These are phyloP conservation scores for Ormosia semicastrata DNA, from an alignment of 306 rosid genomes.

Conservation along the genomic window DNA sequence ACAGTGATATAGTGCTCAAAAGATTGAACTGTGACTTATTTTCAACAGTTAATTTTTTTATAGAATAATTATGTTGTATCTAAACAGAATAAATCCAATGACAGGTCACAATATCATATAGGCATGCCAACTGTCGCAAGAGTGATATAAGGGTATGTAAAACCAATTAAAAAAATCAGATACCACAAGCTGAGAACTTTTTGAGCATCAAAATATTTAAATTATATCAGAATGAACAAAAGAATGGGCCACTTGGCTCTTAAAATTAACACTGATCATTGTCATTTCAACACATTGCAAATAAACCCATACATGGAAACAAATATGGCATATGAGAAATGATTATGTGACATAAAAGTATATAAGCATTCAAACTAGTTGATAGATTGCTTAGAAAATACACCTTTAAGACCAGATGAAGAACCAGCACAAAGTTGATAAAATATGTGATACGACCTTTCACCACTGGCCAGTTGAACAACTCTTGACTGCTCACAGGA, in stretches of 20 bases:
- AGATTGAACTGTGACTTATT: slow-evolving; percentile 11
- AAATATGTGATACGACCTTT: slow-evolving; percentile 86
- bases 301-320: slow-evolving; percentile 7
- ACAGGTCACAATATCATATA: not conserved
- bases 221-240: slow-evolving; percentile 1
- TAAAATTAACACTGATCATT: slow-evolving; percentile 7
- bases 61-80: not conserved
- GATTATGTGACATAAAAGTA: not conserved
- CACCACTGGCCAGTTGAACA: slow-evolving; percentile 63
- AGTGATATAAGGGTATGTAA: not conserved
- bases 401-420: slow-evolving; percentile 74
- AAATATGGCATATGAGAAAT: slow-evolving; percentile 13
- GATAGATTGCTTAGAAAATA: slow-evolving; percentile 5
- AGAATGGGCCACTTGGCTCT: slow-evolving; percentile 17
- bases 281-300: slow-evolving; percentile 3
- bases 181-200: not conserved
- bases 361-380: slow-evolving; percentile 4
- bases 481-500: slow-evolving; percentile 86
- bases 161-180: not conserved
- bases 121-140: not conserved
- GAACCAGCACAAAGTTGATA: slow-evolving; percentile 99
- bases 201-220: slow-evolving; percentile 1
- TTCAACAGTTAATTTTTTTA: not conserved
- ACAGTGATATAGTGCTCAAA: slow-evolving; percentile 7
- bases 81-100: not conserved